Conservation (phyloP, 1,284 basidiomycete genomes). For the Ceratobasidium sp. region DNA sequence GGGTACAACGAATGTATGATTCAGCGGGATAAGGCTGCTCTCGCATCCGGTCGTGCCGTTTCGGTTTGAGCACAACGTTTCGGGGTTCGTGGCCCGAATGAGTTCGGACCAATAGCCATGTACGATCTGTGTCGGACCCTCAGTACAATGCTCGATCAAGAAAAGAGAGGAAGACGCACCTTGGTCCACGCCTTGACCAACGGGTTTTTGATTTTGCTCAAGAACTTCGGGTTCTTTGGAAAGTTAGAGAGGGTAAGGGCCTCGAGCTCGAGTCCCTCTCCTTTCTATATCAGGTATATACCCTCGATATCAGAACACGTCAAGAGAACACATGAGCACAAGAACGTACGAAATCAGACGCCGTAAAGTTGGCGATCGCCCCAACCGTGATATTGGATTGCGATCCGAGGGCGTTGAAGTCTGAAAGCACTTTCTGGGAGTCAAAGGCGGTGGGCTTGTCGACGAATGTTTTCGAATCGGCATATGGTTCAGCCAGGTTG, state of each 20-base stretch:
- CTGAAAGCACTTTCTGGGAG: constrained; percentile 75
- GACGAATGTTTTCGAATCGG: constrained; percentile 92
- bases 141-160: background rate
- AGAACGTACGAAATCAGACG: constrained; percentile 73
- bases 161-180: background rate
- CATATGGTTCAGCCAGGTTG: constrained; percentile 80
- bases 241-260: constrained; percentile 73
- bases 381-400: constrained; percentile 67
- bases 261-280: constrained; percentile 88
- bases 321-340: background rate
- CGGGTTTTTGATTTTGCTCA: constrained; percentile 79
- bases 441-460: constrained; percentile 88
- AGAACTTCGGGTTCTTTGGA: constrained; percentile 76
- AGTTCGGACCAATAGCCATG: constrained; percentile 87
- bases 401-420: constrained; percentile 71
- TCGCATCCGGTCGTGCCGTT: constrained; percentile 75
- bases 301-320: background rate
- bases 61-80: constrained; percentile 69
- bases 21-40: constrained; percentile 85
- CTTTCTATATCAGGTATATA: constrained; percentile 58
- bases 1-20: constrained; percentile 91
- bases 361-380: constrained; percentile 72
- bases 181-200: constrained; percentile 80
- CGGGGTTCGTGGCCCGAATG: constrained; percentile 74
- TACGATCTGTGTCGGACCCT: constrained; percentile 64